Evolutionary conservation across 805 yeast species (phyloP), one percentile per base, ranked within the genome.

Genomic region (Candida methanosorbosa): DNA sequence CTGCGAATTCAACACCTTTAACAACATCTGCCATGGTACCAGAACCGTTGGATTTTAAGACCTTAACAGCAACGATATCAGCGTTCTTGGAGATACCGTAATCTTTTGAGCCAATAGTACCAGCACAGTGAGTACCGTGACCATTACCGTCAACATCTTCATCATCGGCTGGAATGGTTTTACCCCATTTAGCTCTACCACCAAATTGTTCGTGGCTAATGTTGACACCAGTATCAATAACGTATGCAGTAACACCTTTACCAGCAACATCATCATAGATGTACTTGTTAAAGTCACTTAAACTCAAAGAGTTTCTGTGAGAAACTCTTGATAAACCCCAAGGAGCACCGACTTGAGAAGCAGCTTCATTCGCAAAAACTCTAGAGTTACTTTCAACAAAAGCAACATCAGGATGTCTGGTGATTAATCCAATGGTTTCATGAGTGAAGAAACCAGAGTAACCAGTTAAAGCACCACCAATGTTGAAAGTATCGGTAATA

Each of bases 91-190:
- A 88, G 36, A 85, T 84, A 63, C 95, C 95, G 44, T 79, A 84
- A 34, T 74, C 64, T 40, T 67, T 66, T 17, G 92, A 81, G 33
- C 80, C 95, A 49, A 88, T 84, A 24, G 94, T 86, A 61, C 95
- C 97, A n/a, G 96, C 95, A 64, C 94, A 85, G 54, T 87, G 97
- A 30, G 95, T 85, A 52, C 97, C 97, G 61, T 87, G 97, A 34
- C 96, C 97, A 50, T 84, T 82, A 35, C 86, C 92, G 56, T 88
- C 95, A 29, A 67, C 50, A 45, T 79, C 86, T 35, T 69, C 70
- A 47, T 77, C 85, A 49, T 78, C 80, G 34, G 59, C 48, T 45
- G 94, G 94, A 45, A 84, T 68, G 38, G 94, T 84, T 33, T 78
- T 70, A 46, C 95, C 95, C 94, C 94, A 84, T 27, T 56, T 55